phyloP scores from a whole-genome alignment of 2,329 filamentous ascomycete genomes.

The Stagonosporopsis chrysanthemi region DNA sequence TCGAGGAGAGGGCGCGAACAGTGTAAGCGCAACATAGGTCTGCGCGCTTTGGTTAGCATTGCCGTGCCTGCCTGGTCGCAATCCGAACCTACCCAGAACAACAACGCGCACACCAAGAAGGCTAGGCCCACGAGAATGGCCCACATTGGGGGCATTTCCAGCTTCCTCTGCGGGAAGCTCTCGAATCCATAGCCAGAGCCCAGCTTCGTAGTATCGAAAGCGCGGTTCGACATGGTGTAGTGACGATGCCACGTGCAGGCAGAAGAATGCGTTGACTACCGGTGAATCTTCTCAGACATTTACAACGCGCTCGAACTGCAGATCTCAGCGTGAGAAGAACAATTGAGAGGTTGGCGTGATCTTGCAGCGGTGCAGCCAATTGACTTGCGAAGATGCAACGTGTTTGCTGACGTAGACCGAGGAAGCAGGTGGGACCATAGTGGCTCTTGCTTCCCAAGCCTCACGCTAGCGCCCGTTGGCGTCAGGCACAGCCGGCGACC shows the following conservation, averaged over 20 bases:
- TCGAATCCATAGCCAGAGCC: slow-evolving; percentile 40
- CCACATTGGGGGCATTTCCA: slow-evolving; percentile 46
- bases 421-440: slow-evolving; percentile 4
- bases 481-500: slow-evolving; percentile 10
- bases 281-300: slow-evolving; percentile 30
- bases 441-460: slow-evolving; percentile 15
- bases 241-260: slow-evolving; percentile 19
- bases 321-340: slow-evolving; percentile 8
- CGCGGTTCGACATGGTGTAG: slow-evolving; percentile 33
- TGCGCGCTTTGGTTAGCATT: slow-evolving; percentile 39
- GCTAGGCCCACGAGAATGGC: slow-evolving; percentile 35
- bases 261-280: slow-evolving; percentile 28
- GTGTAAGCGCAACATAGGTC: slow-evolving; percentile 72
- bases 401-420: slow-evolving; percentile 43
- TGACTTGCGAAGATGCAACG: slow-evolving; percentile 45
- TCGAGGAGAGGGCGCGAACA: slow-evolving; percentile 83
- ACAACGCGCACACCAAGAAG: slow-evolving; percentile 34
- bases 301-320: slow-evolving; percentile 13
- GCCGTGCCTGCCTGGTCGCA: background rate
- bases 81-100: slow-evolving; percentile 40
- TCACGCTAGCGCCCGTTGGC: slow-evolving; percentile 15
- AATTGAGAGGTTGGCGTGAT: slow-evolving; percentile 12
- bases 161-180: slow-evolving; percentile 28
- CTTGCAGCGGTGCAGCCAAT: slow-evolving; percentile 33
- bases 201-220: slow-evolving; percentile 34